Conservation (phyloP, 306 rosid genomes). For the Rosa chinensis region DNA sequence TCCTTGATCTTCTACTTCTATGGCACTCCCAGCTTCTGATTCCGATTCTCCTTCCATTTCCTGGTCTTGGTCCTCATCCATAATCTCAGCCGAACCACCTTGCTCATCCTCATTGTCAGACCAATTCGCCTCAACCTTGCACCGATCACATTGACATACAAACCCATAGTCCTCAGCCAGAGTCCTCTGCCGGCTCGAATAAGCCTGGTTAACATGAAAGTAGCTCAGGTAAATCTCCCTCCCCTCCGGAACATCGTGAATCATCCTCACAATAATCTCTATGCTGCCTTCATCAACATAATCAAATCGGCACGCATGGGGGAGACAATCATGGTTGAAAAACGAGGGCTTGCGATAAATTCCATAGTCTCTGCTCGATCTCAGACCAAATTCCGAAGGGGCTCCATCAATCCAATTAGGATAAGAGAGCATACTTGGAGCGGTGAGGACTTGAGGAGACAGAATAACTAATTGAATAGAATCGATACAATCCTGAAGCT, state of each 20-base stretch:
- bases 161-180: slow-evolving; percentile 93
- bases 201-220: slow-evolving; percentile 67
- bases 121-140: slow-evolving; percentile 75
- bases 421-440: too few species aligned
- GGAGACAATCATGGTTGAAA: slow-evolving; percentile 87
- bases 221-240: slow-evolving; percentile 85
- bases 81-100: slow-evolving; percentile 27
- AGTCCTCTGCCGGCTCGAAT: slow-evolving; percentile 71
- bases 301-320: slow-evolving; percentile 90
- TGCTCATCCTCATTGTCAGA: slow-evolving; percentile 49
- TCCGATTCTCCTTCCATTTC: slow-evolving; percentile 19
- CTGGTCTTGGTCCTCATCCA: slow-evolving; percentile 30
- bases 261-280: slow-evolving; percentile 65
- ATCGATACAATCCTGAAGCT: too few species aligned
- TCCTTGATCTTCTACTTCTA: too few species aligned
- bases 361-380: slow-evolving; percentile 60
- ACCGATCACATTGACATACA: slow-evolving; percentile 69
- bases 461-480: too few species aligned
- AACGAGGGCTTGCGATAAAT: slow-evolving; percentile 64
- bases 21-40: background rate
- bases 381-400: slow-evolving; percentile 36
- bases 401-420: slow-evolving; percentile 81
- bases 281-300: slow-evolving; percentile 58
- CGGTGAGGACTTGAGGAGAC: too few species aligned
- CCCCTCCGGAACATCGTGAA: slow-evolving; percentile 78